A percentile compares a stretch with the other conserved stretches of the same genome.
These are phyloP conservation scores for Didymella lethalis DNA, from an alignment of 2,329 filamentous ascomycete genomes.

Conservation along the genomic window DNA sequence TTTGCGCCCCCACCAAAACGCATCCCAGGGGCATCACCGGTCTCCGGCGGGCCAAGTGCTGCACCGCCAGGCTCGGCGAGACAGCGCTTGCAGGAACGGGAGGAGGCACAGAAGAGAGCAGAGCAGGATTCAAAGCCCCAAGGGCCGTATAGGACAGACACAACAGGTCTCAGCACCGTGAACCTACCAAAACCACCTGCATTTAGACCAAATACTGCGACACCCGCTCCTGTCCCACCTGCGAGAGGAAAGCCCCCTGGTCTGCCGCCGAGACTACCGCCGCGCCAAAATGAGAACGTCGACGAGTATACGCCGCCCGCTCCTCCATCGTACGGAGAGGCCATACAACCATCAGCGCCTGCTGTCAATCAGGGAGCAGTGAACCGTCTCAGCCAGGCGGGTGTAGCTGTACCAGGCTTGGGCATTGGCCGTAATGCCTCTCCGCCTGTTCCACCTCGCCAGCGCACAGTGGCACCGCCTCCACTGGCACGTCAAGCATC, in stretches of 20 bases:
- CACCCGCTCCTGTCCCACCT: slow-evolving; percentile 36
- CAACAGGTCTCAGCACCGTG: slow-evolving; percentile 73
- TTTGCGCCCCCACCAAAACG: slow-evolving; percentile 84
- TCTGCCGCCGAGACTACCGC: slow-evolving; percentile 74
- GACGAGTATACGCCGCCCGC: slow-evolving; percentile 55
- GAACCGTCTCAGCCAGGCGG: slow-evolving; percentile 73
- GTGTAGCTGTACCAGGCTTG: slow-evolving; percentile 79
- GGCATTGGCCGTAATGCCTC: slow-evolving; percentile 68
- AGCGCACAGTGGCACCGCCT: slow-evolving; percentile 34
- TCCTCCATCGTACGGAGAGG: slow-evolving; percentile 60
- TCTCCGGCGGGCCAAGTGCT: slow-evolving; percentile 50
- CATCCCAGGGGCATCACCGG: slow-evolving; percentile 32
- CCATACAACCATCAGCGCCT: slow-evolving; percentile 39
- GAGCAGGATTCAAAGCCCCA: slow-evolving; percentile 57
- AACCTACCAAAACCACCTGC: slow-evolving; percentile 75
- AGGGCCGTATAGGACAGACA: slow-evolving; percentile 73
- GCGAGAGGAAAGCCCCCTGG: slow-evolving; percentile 58
- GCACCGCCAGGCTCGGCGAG: slow-evolving; percentile 52
- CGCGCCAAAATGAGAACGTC: slow-evolving; percentile 66
- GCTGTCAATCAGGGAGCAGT: slow-evolving; percentile 67
- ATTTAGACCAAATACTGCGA: slow-evolving; percentile 53
- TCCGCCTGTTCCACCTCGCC: slow-evolving; percentile 50
- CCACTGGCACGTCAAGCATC: slow-evolving; percentile 39
- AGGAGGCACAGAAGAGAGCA: slow-evolving; percentile 47
- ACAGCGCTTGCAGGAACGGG: slow-evolving; percentile 47